Conservation (phyloP, 208 protist genomes). For the Trypanosoma caninum region DNA sequence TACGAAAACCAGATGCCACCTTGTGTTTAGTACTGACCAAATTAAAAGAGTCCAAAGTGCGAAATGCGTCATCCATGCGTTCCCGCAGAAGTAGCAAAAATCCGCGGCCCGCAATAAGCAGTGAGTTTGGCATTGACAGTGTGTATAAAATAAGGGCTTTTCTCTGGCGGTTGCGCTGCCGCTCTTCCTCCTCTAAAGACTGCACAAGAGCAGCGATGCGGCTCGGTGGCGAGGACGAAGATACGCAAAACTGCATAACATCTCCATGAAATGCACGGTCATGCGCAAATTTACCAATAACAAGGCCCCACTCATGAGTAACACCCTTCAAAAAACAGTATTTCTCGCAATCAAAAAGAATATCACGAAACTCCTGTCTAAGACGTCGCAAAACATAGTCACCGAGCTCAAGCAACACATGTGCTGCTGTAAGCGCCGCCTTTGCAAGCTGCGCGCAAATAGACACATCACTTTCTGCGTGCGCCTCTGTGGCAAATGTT, state of each 20-base stretch:
- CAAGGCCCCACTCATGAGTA: conserved; percentile 35
- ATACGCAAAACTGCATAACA: conserved; percentile 13
- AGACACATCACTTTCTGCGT: conserved; percentile 42
- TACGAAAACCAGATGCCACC: background rate
- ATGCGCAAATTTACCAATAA: conserved; percentile 27
- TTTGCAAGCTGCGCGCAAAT: conserved; percentile 27
- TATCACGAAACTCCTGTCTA: conserved; percentile 35
- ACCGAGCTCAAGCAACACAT: conserved; percentile 11
- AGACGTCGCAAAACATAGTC: conserved; percentile 32
- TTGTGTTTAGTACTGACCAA: background rate
- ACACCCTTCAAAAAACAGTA: conserved; percentile 37
- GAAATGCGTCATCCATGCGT: conserved; percentile 29
- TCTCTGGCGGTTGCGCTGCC: conserved; percentile 30
- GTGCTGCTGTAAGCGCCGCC: conserved; percentile 30
- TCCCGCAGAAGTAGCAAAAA: conserved; percentile 42
- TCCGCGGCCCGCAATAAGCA: conserved; percentile 30
- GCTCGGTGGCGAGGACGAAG: conserved; percentile 18
- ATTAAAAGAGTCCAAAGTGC: conserved; percentile 18
- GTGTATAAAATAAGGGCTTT: conserved; percentile 41
- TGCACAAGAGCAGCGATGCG: conserved; percentile 33
- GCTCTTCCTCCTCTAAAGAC: conserved; percentile 39
- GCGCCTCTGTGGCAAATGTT: conserved; percentile 31
- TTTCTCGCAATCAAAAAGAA: conserved; percentile 41
- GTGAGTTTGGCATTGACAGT: conserved; percentile 1
- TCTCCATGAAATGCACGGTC: conserved; percentile 26